Base-by-base conservation (phyloP, 2,329 filamentous ascomycete genomes). In the Setomelanomma holmii region DNA sequence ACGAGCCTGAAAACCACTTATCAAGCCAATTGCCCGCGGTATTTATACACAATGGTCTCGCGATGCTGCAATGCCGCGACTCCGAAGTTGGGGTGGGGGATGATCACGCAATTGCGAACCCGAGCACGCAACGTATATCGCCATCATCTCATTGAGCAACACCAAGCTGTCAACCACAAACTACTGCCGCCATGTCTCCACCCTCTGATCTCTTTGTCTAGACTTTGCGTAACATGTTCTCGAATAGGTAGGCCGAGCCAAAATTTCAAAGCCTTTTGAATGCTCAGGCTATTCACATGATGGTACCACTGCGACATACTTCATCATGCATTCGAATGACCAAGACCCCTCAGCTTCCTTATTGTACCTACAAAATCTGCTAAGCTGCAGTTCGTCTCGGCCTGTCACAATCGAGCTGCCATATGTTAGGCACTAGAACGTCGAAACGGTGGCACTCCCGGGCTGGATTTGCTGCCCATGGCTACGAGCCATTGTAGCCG, bases 51-150 rank as follows among this genome's bases (percentile, higher is more conserved):
- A 6, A 8, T 30, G 3, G 16, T n/a, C 11, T 46, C 30, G 34
- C 34, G 11, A 36, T 14, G 34, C 11, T 7, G 16, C 34, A n/a
- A 36, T 36, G 34, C 16, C 30, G 20, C 34, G n/a, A 35, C 39
- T 14, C 22, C 22, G 39, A 30, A 5, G 16, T 33, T 43, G 17
- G 23, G 23, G 51, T 46, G 42, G 51, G 46, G 51, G 34, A 43
- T 24, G 41, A 55, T 55, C 42, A 55, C 51, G 51, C 46, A 44
- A 51, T 40, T 22, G n/a, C 27, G 14, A 33, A 43, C 5, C 33
- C 39, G 42, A 55, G 51, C 51, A 55, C 51, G 47, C 51, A 47
- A 55, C 44, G 19, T 22, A 22, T 42, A 41, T 41, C 24, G 17
- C 30, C 7, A 23, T n/a, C 21, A 22, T 30, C 42, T 41, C 20